phyloP scores from a whole-genome alignment of 2,329 filamentous ascomycete species.

The Drechslerella stenobrocha region DNA sequence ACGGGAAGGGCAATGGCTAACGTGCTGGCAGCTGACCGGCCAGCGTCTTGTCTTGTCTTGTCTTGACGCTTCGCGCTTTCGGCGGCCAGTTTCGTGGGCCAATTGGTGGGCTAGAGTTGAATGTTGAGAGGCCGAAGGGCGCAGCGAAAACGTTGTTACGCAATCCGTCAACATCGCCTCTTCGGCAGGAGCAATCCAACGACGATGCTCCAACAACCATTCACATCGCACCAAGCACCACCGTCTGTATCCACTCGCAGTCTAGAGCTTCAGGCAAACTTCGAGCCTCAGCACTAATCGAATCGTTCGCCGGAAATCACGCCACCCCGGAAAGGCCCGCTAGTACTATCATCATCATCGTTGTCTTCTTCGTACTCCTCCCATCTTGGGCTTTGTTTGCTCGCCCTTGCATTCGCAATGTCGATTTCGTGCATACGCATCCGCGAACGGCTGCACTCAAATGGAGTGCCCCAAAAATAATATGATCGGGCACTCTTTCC shows the following conservation, averaged over 20 bases:
- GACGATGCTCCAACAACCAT: neutral
- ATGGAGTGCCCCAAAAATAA: slow-evolving; percentile 32
- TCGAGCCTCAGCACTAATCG: neutral
- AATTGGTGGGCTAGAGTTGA: too few species aligned
- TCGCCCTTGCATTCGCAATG: neutral
- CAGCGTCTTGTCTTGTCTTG: too few species aligned
- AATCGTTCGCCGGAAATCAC: slow-evolving; percentile 1
- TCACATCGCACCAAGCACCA: neutral
- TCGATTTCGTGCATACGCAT: slow-evolving; percentile 7
- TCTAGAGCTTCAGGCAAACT: slow-evolving; percentile 5
- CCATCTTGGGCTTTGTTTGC: neutral
- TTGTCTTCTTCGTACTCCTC: too few species aligned
- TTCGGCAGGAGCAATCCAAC: slow-evolving; percentile 1
- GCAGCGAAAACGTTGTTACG: too few species aligned
- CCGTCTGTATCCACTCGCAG: neutral
- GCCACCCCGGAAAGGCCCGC: neutral
- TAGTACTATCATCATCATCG: neutral
- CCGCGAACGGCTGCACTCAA: slow-evolving; percentile 13
- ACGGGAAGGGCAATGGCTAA: neutral
- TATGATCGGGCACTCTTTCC: slow-evolving; percentile 24
- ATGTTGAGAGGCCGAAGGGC: too few species aligned
- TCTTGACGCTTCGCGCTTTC: neutral
- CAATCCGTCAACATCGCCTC: neutral
- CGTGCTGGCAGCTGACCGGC: neutral
- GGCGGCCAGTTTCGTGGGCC: neutral